Evolutionary conservation across 164 flowering plant species (phyloP).

Genomic region (Paratinospora sagittata): DNA sequence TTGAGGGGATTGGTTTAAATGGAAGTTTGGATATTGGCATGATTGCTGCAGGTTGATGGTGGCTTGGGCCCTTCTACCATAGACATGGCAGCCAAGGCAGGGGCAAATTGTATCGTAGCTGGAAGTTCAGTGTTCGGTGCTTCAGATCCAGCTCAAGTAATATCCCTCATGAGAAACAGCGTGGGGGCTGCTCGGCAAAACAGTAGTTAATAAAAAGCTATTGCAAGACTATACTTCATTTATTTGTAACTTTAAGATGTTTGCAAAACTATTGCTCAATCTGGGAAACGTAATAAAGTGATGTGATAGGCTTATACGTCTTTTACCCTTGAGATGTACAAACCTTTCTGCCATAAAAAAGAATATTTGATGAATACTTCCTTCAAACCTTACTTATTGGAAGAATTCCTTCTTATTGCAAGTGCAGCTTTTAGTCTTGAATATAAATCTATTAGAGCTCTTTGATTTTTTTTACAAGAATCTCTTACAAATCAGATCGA

Average conservation of each 20-base stretch:
- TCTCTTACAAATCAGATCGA: too few relatives aligned
- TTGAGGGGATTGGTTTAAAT: background rate
- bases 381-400: too few relatives aligned
- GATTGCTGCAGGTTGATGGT: slow-evolving; percentile 75
- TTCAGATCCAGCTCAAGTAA: slow-evolving; percentile 72
- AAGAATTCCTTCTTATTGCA: too few relatives aligned
- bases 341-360: background rate
- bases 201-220: background rate
- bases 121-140: slow-evolving; percentile 97
- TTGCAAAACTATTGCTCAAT: background rate
- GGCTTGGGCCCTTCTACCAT: slow-evolving; percentile 93
- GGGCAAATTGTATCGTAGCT: slow-evolving; percentile 95
- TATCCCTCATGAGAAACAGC: slow-evolving; percentile 56
- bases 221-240: background rate
- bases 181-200: slow-evolving; percentile 38
- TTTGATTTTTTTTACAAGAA: too few relatives aligned
- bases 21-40: background rate
- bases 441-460: too few relatives aligned
- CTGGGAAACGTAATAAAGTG: background rate
- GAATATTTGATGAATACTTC: too few relatives aligned
- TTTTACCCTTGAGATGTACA: background rate
- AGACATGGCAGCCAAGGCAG: slow-evolving; percentile 71
- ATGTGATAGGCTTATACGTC: background rate
- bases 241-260: background rate
- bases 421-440: too few relatives aligned